phyloP scores from a whole-genome alignment of 768 basidiomycete genomes.

The Trametes meyenii region DNA sequence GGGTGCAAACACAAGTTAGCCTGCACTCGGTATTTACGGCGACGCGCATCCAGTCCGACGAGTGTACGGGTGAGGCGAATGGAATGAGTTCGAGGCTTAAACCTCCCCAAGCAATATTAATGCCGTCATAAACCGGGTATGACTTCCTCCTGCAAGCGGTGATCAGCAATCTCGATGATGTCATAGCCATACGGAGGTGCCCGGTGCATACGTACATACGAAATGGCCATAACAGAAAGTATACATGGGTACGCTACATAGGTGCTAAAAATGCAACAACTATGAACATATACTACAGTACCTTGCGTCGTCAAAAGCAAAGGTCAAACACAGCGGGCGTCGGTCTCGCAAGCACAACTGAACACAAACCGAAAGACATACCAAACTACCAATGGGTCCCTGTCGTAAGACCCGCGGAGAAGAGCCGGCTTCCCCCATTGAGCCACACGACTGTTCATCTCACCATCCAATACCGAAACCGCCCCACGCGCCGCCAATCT shows the following conservation, averaged over 20 bases:
- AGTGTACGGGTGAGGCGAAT: too few species aligned
- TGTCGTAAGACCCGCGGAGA: background rate
- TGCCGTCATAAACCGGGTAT: too few species aligned
- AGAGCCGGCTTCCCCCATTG: constrained; percentile 11
- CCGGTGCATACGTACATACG: too few species aligned
- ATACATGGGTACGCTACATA: constrained; percentile 3
- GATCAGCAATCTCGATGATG: too few species aligned
- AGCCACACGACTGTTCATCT: background rate
- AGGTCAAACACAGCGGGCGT: background rate
- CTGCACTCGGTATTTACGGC: too few species aligned
- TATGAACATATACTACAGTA: constrained; percentile 4
- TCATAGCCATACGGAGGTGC: too few species aligned
- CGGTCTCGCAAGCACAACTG: background rate
- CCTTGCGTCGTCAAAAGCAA: background rate
- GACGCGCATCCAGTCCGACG: too few species aligned
- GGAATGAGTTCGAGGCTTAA: too few species aligned
- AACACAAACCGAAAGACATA: background rate
- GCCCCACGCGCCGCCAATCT: constrained; percentile 16
- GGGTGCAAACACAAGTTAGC: too few species aligned
- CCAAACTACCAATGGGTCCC: background rate
- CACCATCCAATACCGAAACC: constrained; percentile 1
- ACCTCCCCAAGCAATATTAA: too few species aligned
- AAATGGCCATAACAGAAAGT: background rate
- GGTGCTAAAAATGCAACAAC: background rate
- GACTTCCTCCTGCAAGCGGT: too few species aligned